Base-by-base conservation (phyloP, 176 grass and related monocot species). In the Ensete ventricosum region DNA sequence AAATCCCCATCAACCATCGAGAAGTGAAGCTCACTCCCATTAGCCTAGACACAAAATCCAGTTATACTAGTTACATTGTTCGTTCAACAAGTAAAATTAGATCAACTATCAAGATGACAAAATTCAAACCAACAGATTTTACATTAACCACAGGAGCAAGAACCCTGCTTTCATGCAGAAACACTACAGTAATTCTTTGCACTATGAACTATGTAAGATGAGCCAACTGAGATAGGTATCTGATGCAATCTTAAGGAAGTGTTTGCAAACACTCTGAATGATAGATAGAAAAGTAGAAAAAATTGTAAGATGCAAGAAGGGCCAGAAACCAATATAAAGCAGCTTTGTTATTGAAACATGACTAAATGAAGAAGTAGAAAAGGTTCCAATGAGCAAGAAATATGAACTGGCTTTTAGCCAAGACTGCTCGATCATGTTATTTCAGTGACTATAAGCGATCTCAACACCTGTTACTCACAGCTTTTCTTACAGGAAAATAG, bases 1-100 rank as follows among this genome's bases (percentile, higher is more conserved):
- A 98, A 98, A 77, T 93, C 94, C 2, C 94, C 94, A 84, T 93
- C 94, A 12, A 98, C 90, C 94, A 98, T 87, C 22, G 80, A 89
- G 81, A 93, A 98, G 84, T 82, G 88, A 64, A 98, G 94, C 76
- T 93, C 94, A 59, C 86, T 74, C 5, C 94, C 90, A 84, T 89
- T 83, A 74, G 73, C 83, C 90, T 98, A 77, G 53, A 16, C 2
- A 22, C 0, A 20, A 64, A 23, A 19, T 8, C 7, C 3, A 83
- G 21, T 29, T 81, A 23, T 2, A 82, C 49, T 50, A 55, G 1
- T 24, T 65, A 23, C 20, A 43, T 43, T 43, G 34, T 43, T 52
- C 16, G 22, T 66, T 77, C 29, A 77, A 52, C 49, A 60, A 50
- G 22, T 58, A 19, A 25, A 59, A 58, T 58, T 5, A 19, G 29